These are phyloP conservation scores for Saccharomycopsis olivae DNA, from an alignment of 805 yeast genomes.

Conservation along the genomic window DNA sequence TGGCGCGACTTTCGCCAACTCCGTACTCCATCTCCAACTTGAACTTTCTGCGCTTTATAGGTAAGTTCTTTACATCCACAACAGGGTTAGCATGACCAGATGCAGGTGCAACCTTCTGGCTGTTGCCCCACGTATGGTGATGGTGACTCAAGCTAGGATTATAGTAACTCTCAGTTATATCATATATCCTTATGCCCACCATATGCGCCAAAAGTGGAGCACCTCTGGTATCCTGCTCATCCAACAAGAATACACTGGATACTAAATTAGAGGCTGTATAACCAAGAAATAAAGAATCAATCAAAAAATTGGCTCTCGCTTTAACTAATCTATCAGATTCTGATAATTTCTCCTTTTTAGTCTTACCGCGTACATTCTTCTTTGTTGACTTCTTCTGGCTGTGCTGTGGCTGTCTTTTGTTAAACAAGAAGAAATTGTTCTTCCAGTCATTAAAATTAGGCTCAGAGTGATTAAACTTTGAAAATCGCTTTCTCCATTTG, in stretches of 20 bases:
- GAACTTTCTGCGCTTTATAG: constrained; percentile 29
- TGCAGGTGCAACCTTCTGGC: not conserved
- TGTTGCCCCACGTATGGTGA: not conserved
- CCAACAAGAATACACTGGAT: constrained; percentile 64
- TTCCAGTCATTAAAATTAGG: constrained; percentile 17
- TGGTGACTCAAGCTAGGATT: constrained; percentile 1
- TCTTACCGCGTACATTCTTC: constrained; percentile 1
- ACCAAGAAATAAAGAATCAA: constrained; percentile 49
- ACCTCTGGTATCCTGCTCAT: constrained; percentile 64
- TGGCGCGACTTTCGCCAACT: constrained; percentile 62
- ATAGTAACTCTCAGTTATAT: constrained; percentile 27
- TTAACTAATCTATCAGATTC: constrained; percentile 11
- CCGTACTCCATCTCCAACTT: constrained; percentile 84
- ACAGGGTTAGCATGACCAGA: not conserved
- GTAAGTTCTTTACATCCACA: not conserved
- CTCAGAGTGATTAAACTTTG: constrained; percentile 16
- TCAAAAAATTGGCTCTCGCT: constrained; percentile 22
- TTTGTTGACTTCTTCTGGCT: not conserved
- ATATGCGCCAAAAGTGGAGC: constrained; percentile 76
- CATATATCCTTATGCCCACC: constrained; percentile 53
- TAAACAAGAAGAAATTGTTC: constrained; percentile 14
- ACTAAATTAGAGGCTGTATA: constrained; percentile 66
- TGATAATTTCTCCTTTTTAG: constrained; percentile 7
- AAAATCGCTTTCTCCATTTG: constrained; percentile 13
- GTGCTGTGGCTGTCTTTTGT: constrained; percentile 5